Evolutionary conservation across 2,329 filamentous ascomycete genomes (phyloP).

Genomic region (Seiridium cupressi): DNA sequence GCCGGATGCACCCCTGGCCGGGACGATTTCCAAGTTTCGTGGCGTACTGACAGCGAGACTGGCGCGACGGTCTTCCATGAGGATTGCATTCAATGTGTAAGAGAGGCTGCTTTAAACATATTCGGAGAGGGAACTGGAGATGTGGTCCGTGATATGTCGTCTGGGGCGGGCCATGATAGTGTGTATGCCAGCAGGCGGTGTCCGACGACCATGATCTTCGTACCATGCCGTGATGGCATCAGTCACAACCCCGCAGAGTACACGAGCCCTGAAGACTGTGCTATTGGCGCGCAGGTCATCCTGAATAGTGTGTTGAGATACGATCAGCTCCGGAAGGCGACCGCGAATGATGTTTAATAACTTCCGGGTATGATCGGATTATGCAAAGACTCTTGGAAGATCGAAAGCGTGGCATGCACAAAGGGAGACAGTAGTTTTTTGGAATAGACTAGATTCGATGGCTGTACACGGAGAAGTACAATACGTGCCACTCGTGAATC

Average conservation of each 20-base stretch:
- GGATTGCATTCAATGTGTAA: constrained; percentile 66
- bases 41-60: constrained; percentile 60
- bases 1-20: constrained; percentile 18
- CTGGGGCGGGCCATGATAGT: constrained; percentile 45
- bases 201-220: constrained; percentile 67
- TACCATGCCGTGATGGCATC: constrained; percentile 61
- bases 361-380: no score
- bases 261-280: constrained; percentile 56
- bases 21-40: constrained; percentile 30
- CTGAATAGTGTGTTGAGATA: constrained; percentile 39
- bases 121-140: constrained; percentile 44
- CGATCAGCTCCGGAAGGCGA: constrained; percentile 19
- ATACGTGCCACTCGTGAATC: no score
- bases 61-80: constrained; percentile 64
- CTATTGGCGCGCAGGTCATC: constrained; percentile 50
- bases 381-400: no score
- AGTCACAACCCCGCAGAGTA: constrained; percentile 65
- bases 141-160: constrained; percentile 34
- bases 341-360: no score
- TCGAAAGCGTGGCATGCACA: no score
- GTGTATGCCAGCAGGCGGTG: constrained; percentile 58
- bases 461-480: no score
- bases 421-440: no score
- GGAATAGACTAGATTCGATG: no score
- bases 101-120: constrained; percentile 55